phyloP scores from a whole-genome alignment of 2,329 filamentous ascomycete genomes.

The Claviceps arundinis region DNA sequence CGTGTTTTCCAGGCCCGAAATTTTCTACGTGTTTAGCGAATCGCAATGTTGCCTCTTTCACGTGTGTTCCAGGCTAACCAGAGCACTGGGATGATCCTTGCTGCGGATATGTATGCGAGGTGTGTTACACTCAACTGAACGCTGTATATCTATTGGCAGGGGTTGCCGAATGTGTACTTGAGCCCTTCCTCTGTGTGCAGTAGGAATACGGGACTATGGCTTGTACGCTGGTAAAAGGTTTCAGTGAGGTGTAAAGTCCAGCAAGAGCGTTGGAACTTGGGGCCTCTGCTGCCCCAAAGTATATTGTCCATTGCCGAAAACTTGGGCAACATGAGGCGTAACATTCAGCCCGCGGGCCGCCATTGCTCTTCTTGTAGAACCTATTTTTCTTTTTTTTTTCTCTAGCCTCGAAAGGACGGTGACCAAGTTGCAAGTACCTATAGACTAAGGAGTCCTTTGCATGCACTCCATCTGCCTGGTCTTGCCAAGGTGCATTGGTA shows the following conservation, averaged over 20 bases:
- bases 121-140: not conserved
- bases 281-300: not conserved
- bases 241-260: not conserved
- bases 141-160: not conserved
- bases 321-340: not conserved
- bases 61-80: not conserved
- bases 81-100: conserved; percentile 2
- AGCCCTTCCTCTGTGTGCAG: not conserved
- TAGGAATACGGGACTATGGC: not conserved
- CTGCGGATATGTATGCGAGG: not conserved
- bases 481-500: not conserved
- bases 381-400: not conserved
- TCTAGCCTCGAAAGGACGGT: not conserved
- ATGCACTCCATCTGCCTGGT: not conserved
- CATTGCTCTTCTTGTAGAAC: not conserved
- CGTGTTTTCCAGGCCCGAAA: not conserved
- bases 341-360: not conserved
- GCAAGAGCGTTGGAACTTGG: not conserved
- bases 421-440: not conserved
- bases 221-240: not conserved
- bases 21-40: not conserved
- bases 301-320: not conserved
- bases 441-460: not conserved
- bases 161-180: not conserved
- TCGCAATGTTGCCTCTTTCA: not conserved